Evolutionary conservation across 257 asterid genomes (phyloP).

Genomic region (Anisodus acutangulus): DNA sequence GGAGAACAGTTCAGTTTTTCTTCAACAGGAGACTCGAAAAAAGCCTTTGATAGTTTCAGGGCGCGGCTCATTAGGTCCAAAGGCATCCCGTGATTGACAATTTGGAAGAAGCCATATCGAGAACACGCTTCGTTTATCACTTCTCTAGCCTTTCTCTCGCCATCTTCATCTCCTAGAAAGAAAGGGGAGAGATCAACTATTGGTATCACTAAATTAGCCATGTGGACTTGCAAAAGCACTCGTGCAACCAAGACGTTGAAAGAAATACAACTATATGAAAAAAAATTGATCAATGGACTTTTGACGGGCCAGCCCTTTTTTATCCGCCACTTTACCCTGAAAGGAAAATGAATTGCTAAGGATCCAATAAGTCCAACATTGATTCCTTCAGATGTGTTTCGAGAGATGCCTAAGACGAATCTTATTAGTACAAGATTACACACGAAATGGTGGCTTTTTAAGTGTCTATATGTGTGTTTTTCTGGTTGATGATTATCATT

Average conservation of each 20-base stretch:
- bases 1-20: slow-evolving; percentile 49
- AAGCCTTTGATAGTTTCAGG: slow-evolving; percentile 44
- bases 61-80: slow-evolving; percentile 46
- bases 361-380: too few species aligned
- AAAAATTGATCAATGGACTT: too few species aligned
- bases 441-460: neutral
- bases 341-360: too few species aligned
- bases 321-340: too few species aligned
- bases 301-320: too few species aligned
- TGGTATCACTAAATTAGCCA: slow-evolving; percentile 46
- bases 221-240: neutral
- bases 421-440: neutral
- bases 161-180: slow-evolving; percentile 42
- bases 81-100: slow-evolving; percentile 56
- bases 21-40: slow-evolving; percentile 44
- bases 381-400: too few species aligned
- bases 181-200: slow-evolving; percentile 60
- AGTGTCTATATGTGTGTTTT: neutral
- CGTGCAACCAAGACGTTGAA: neutral
- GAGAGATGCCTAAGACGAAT: neutral
- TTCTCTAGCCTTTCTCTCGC: slow-evolving; percentile 41
- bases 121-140: slow-evolving; percentile 44
- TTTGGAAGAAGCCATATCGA: slow-evolving; percentile 56
- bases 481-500: neutral
- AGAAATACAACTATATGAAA: neutral